These are phyloP conservation scores for Pythium pectinolyticum DNA, from an alignment of 352 stramenopile species.

Conservation along the genomic window DNA sequence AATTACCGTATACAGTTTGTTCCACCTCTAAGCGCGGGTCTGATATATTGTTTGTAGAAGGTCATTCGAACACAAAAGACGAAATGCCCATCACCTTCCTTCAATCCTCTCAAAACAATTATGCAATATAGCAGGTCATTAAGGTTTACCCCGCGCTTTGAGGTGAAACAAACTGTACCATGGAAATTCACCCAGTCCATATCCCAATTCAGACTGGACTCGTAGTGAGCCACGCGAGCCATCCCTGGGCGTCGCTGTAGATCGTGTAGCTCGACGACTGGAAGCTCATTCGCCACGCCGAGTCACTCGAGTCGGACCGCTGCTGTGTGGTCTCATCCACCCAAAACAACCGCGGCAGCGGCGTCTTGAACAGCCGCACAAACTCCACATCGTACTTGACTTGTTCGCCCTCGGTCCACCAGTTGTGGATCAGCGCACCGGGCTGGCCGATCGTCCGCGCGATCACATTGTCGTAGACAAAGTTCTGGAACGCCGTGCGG, in stretches of 20 bases:
- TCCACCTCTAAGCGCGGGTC: too few species aligned
- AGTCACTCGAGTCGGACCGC: not conserved
- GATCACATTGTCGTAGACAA: slow-evolving; percentile 7
- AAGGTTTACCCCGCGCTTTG: too few species aligned
- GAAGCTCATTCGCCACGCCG: slow-evolving; percentile 20
- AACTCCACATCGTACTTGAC: slow-evolving; percentile 12
- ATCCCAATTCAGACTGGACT: not conserved
- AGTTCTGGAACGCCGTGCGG: not conserved
- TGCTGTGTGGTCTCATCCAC: not conserved
- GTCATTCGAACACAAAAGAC: too few species aligned
- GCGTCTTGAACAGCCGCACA: not conserved
- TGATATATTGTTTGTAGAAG: too few species aligned
- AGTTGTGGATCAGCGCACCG: not conserved
- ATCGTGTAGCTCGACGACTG: slow-evolving; percentile 12
- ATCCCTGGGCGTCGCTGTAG: slow-evolving; percentile 3
- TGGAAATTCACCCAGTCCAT: too few species aligned
- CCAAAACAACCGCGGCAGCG: slow-evolving; percentile 1
- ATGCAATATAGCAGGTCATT: too few species aligned
- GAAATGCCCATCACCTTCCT: too few species aligned
- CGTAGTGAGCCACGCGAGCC: slow-evolving; percentile 17
- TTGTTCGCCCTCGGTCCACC: not conserved
- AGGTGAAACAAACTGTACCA: too few species aligned
- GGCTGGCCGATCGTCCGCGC: not conserved
- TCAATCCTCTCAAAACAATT: too few species aligned
- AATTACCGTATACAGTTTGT: too few species aligned